A percentile compares a stretch with the other conserved stretches of the same genome.
These are phyloP conservation scores for Metschnikowia koreensis DNA, from an alignment of 805 yeast species.

Conservation along the genomic window DNA sequence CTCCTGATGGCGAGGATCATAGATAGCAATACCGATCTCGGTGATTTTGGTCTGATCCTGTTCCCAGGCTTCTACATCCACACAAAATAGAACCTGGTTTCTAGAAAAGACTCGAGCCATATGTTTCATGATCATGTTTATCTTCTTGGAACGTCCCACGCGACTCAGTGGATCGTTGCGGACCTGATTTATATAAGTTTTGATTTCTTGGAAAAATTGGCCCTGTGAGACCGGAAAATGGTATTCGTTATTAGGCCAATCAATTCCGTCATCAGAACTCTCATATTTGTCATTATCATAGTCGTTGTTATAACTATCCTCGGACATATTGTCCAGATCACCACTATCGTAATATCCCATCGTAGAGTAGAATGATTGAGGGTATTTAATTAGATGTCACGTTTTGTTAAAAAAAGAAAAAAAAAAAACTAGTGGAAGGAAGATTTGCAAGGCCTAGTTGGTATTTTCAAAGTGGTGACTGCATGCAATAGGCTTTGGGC, in stretches of 20 bases:
- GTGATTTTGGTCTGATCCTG: conserved; percentile 16
- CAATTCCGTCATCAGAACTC: not conserved
- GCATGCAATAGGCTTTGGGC: no score
- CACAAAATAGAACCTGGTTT: conserved; percentile 18
- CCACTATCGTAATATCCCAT: not conserved
- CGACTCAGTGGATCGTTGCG: not conserved
- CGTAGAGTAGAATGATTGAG: not conserved
- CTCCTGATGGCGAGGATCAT: conserved; percentile 22
- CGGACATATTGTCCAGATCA: not conserved
- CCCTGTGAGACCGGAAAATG: not conserved
- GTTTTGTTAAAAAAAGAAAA: no score
- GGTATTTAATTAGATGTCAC: no score
- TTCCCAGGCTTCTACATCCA: conserved; percentile 30
- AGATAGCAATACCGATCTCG: conserved; percentile 26
- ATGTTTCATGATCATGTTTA: not conserved
- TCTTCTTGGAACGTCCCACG: not conserved
- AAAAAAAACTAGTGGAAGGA: no score
- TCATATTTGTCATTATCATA: not conserved
- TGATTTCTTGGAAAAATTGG: not conserved
- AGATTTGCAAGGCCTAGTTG: no score
- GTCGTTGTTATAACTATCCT: not conserved
- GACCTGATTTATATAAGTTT: not conserved
- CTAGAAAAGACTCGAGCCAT: conserved; percentile 23
- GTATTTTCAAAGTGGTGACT: no score
- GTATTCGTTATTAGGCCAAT: not conserved